Evolutionary conservation across 805 yeast species (phyloP).

Genomic region (Nematodospora valgi): DNA sequence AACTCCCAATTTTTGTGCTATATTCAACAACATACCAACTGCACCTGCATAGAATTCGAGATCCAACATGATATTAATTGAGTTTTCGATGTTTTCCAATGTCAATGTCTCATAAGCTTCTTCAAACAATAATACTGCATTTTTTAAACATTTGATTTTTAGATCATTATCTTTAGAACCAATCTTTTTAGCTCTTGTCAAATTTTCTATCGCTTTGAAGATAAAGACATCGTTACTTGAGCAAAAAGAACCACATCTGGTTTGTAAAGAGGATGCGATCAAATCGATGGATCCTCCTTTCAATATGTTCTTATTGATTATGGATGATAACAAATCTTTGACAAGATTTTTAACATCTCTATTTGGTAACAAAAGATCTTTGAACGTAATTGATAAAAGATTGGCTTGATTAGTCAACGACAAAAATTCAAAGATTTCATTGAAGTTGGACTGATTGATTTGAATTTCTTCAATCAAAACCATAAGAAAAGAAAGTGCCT

Average conservation of each 20-base stretch:
- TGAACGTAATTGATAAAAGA: slow-evolving; percentile 63
- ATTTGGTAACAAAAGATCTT: slow-evolving; percentile 72
- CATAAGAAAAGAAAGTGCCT: slow-evolving; percentile 83
- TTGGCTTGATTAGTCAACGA: slow-evolving; percentile 65
- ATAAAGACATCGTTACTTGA: slow-evolving; percentile 90
- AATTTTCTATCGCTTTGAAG: slow-evolving; percentile 89
- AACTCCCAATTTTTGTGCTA: slow-evolving; percentile 60
- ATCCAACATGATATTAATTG: slow-evolving; percentile 72
- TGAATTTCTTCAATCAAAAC: slow-evolving; percentile 74
- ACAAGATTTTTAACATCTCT: slow-evolving; percentile 61
- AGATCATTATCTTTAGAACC: slow-evolving; percentile 69
- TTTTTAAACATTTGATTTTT: slow-evolving; percentile 60
- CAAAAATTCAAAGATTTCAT: slow-evolving; percentile 67
- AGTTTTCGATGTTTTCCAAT: slow-evolving; percentile 76
- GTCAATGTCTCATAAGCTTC: slow-evolving; percentile 76
- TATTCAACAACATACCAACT: slow-evolving; percentile 72
- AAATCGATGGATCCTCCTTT: slow-evolving; percentile 92
- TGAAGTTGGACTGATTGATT: slow-evolving; percentile 41
- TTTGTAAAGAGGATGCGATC: slow-evolving; percentile 83
- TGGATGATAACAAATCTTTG: slow-evolving; percentile 82
- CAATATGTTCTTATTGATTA: slow-evolving; percentile 82
- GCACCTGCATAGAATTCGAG: slow-evolving; percentile 83
- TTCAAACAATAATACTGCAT: slow-evolving; percentile 74
- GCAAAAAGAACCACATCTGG: slow-evolving; percentile 91
- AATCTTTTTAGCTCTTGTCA: slow-evolving; percentile 79